Evolutionary conservation across 2,329 filamentous ascomycete genomes (phyloP).

Genomic region (Talaromyces sp.): DNA sequence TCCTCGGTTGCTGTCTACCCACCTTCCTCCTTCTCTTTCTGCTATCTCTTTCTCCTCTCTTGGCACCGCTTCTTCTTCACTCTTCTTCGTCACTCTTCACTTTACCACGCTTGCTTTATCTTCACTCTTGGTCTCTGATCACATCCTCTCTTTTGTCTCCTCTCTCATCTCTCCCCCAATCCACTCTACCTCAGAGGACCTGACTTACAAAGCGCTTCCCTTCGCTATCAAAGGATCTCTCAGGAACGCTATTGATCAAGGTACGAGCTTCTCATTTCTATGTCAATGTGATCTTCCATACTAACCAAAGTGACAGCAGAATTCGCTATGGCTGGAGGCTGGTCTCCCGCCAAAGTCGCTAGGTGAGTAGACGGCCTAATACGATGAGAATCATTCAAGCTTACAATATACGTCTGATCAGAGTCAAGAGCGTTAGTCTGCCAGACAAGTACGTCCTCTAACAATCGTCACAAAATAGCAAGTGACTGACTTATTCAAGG

Average conservation of each 20-base stretch:
- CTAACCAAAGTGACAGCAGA: background rate
- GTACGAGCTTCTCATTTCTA: background rate
- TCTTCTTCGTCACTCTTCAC: background rate
- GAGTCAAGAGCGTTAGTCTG: background rate
- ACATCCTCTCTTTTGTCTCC: background rate
- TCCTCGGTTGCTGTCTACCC: background rate
- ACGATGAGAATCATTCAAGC: background rate
- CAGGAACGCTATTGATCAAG: background rate
- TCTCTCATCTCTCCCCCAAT: background rate
- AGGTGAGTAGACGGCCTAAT: background rate
- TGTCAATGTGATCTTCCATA: too few relatives aligned
- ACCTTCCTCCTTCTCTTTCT: background rate
- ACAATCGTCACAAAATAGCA: too few relatives aligned
- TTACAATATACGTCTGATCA: background rate
- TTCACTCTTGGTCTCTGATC: background rate
- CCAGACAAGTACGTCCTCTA: constrained; percentile 6
- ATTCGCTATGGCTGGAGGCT: constrained; percentile 14
- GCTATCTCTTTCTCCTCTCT: background rate
- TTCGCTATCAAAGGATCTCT: background rate
- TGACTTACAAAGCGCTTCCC: background rate
- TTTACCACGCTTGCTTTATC: background rate
- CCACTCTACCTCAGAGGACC: background rate
- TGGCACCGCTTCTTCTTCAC: background rate
- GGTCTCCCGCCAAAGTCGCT: background rate
- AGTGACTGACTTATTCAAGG: constrained; percentile 26